These are phyloP conservation scores for Trichoderma breve DNA, from an alignment of 2,329 filamentous ascomycete species.

Conservation along the genomic window DNA sequence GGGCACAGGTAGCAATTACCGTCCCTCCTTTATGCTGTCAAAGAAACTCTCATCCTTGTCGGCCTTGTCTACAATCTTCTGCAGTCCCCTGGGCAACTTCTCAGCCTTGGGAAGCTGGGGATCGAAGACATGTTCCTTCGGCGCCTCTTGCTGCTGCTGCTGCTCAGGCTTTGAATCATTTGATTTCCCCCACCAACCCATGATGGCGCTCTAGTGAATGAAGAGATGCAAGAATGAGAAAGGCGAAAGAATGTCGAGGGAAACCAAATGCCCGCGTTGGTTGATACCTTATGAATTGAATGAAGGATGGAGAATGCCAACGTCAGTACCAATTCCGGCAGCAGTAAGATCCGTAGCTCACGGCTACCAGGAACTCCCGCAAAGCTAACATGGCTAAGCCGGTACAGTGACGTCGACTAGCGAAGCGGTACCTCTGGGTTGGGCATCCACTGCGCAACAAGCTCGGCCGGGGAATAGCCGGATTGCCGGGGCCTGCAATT, in stretches of 20 bases:
- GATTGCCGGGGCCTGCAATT: slow-evolving; percentile 31
- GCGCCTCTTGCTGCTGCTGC: slow-evolving; percentile 20
- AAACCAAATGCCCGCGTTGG: background rate
- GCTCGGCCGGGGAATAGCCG: slow-evolving; percentile 31
- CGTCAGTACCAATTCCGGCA: background rate
- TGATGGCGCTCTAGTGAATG: slow-evolving; percentile 21
- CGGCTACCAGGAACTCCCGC: slow-evolving; percentile 2
- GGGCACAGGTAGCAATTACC: slow-evolving; percentile 49
- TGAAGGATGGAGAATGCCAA: background rate
- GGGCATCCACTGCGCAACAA: slow-evolving; percentile 2
- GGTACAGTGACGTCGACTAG: slow-evolving; percentile 5
- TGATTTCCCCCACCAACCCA: slow-evolving; percentile 46
- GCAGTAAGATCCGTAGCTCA: background rate
- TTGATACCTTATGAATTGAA: background rate
- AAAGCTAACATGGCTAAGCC: background rate
- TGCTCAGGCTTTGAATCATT: slow-evolving; percentile 35
- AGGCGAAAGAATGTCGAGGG: background rate
- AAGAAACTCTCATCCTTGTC: slow-evolving; percentile 70
- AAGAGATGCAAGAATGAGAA: background rate
- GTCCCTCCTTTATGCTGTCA: slow-evolving; percentile 74
- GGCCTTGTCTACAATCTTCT: slow-evolving; percentile 56
- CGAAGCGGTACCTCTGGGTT: background rate
- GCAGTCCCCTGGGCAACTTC: slow-evolving; percentile 54
- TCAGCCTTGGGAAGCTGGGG: slow-evolving; percentile 48
- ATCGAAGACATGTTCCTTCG: slow-evolving; percentile 37